Base-by-base conservation (phyloP, 495 filamentous ascomycete genomes). In the Aspergillus coremiiformis region DNA sequence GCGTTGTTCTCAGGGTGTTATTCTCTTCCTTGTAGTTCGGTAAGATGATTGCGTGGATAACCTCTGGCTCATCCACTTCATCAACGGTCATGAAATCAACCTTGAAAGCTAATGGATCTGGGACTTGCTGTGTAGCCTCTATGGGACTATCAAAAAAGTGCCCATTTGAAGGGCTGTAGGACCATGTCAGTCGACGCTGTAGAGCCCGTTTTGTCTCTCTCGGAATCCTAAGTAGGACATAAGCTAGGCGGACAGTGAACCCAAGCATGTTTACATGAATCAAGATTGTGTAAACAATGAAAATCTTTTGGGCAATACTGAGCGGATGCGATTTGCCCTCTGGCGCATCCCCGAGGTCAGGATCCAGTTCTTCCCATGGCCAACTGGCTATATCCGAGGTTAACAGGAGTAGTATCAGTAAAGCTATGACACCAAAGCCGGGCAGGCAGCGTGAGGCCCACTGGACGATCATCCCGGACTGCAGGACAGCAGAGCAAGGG, bases 1-100 rank as follows among this genome's bases (percentile, higher is more conserved):
- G 64, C 1, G 84, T 86, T 50, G 84, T 82, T 53, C 78, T 68
- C 47, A 87, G 64, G 0, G 78, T 84, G 45, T 83, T 78, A 49
- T 83, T 64, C 22, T 85, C 82, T 57, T 87, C 84, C 53, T 81
- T 82, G 66, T 87, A 87, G 56, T 84, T 85, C 12, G 84, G 84
- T 9, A 87, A 67, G 53, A 87, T 73, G 47, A 87, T 84, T 2
- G 81, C 81, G 49, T 85, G 80, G 12, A 84, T 66, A 19, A 84
- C 48, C 47, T 70, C 69, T 3, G 60, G 53, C 15, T 51, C 58
- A 3, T 47, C 61, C 27, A 42, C 5, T n/a, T 52, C 35, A 48
- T 30, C 49, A 23, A 30, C 8, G 8, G 24, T 29, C 5, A 17
- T 11, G 30, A 55, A 15, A 6, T 54, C 10, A 12, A 51, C 44